Evolutionary conservation across 2,329 filamentous ascomycete species (phyloP).

Genomic region (Penicillium sp.): DNA sequence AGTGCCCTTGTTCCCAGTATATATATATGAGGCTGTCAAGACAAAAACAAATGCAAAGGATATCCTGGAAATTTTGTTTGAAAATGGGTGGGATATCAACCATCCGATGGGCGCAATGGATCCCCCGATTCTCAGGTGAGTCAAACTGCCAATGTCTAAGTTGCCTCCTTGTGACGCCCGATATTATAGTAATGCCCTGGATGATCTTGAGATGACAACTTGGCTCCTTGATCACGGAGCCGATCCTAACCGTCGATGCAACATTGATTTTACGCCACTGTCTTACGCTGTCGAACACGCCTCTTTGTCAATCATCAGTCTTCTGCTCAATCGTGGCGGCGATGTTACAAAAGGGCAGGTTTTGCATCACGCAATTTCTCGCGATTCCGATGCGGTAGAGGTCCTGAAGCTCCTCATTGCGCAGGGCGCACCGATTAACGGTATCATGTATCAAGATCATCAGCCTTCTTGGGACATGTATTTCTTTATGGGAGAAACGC

Average conservation of each 20-base stretch:
- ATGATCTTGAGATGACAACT: constrained; percentile 24
- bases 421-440: constrained; percentile 22
- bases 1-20: background rate
- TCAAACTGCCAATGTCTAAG: background rate
- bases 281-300: constrained; percentile 25
- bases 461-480: constrained; percentile 13
- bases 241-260: constrained; percentile 27
- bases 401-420: constrained; percentile 21
- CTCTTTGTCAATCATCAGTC: constrained; percentile 19
- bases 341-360: constrained; percentile 25
- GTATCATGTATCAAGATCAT: constrained; percentile 24
- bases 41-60: background rate
- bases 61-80: background rate
- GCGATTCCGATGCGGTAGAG: constrained; percentile 14
- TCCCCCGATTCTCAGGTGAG: constrained; percentile 25
- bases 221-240: constrained; percentile 32
- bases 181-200: constrained; percentile 17
- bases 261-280: constrained; percentile 26
- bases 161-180: background rate
- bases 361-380: constrained; percentile 23
- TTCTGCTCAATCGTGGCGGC: constrained; percentile 21
- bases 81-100: constrained; percentile 24
- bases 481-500: background rate
- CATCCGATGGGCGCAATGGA: constrained; percentile 19
- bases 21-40: background rate